A percentile compares a stretch with the other conserved stretches of the same genome.
Conservation (phyloP, 345 rosid genomes). For the Lagerstroemia speciosa region DNA sequence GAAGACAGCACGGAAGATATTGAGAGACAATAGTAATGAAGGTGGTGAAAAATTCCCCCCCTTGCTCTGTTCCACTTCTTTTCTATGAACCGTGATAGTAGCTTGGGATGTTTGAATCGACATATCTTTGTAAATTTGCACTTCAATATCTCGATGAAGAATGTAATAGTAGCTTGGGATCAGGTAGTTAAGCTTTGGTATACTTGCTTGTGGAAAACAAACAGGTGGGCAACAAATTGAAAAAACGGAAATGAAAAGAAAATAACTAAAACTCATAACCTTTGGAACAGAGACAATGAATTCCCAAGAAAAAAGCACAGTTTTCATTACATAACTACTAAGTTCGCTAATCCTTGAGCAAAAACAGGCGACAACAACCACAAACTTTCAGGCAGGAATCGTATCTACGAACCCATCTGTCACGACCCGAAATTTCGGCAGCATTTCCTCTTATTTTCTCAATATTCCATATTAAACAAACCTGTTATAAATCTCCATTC, state of each 20-base stretch:
- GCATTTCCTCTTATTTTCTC: no score
- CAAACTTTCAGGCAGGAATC: background rate
- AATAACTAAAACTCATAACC: background rate
- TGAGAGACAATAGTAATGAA: conserved; percentile 24
- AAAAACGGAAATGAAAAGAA: background rate
- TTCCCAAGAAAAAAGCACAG: background rate
- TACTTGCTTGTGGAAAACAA: no score
- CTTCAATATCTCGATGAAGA: no score
- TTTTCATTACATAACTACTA: background rate
- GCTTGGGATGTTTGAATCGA: no score
- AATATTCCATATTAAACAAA: no score
- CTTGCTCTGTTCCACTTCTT: background rate
- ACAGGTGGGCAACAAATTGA: background rate
- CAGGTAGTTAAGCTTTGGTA: no score
- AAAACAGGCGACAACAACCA: background rate
- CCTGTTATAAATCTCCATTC: no score
- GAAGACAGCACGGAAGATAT: conserved; percentile 28
- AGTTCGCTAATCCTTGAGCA: no score
- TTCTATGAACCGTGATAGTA: no score
- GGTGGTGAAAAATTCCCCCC: background rate
- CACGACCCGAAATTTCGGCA: no score
- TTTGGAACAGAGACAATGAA: background rate
- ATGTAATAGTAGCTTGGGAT: no score
- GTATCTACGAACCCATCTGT: background rate
- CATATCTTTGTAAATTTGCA: no score